Percentiles rank a stretch among this genome's conserved stretches.
phyloP scores from a whole-genome alignment of 129 eudicot species.

The Deinandra increscens region DNA sequence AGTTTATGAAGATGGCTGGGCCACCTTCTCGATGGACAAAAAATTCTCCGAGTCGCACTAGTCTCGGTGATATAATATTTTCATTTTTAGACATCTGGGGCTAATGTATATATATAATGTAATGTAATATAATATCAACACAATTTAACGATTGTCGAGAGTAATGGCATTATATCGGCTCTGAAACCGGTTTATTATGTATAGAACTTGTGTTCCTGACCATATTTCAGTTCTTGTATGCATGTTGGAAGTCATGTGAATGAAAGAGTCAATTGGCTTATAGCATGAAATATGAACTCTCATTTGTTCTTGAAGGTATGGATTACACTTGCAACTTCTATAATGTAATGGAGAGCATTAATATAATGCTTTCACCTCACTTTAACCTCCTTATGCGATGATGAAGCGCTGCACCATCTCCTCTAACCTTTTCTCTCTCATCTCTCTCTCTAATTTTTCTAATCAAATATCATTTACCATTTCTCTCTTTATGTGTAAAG shows the following conservation, averaged over 20 bases:
- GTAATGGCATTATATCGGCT: not conserved
- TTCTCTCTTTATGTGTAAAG: too few relatives aligned
- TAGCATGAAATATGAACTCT: constrained; percentile 5
- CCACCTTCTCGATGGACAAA: constrained; percentile 22
- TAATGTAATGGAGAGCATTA: too few relatives aligned
- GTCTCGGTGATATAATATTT: constrained; percentile 23
- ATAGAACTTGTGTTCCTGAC: constrained; percentile 21
- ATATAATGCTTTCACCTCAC: too few relatives aligned
- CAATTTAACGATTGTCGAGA: not conserved
- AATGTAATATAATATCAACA: constrained; percentile 14
- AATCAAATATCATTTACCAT: too few relatives aligned
- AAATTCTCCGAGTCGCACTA: not conserved
- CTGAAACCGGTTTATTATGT: constrained; percentile 28
- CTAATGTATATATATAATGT: constrained; percentile 16
- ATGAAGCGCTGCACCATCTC: too few relatives aligned
- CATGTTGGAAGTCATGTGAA: constrained; percentile 31
- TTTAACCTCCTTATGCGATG: too few relatives aligned
- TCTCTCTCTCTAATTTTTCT: too few relatives aligned
- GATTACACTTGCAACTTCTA: not conserved
- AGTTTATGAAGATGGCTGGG: constrained; percentile 18
- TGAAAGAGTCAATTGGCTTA: constrained; percentile 1
- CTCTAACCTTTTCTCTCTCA: too few relatives aligned
- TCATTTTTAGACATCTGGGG: constrained; percentile 43
- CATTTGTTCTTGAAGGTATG: not conserved
- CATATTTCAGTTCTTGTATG: constrained; percentile 31